These are phyloP conservation scores for Salix brachista DNA, from an alignment of 345 rosid species.

Conservation along the genomic window DNA sequence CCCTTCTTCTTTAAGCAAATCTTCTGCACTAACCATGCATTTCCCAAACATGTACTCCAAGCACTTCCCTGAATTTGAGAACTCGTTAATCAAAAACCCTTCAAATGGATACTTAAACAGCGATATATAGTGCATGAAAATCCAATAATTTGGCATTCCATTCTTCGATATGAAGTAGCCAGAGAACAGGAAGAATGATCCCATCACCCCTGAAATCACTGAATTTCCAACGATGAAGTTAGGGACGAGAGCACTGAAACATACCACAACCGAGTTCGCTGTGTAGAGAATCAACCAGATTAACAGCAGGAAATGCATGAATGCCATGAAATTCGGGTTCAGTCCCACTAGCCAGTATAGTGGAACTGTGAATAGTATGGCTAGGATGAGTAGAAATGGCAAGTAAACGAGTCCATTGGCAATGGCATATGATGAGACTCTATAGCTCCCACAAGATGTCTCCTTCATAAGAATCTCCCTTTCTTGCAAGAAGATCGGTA, in stretches of 20 bases:
- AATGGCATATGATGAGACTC: constrained; percentile 80
- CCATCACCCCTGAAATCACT: constrained; percentile 90
- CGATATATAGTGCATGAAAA: constrained; percentile 89
- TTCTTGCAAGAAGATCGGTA: constrained; percentile 86
- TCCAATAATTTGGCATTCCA: constrained; percentile 82
- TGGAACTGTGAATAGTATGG: constrained; percentile 64
- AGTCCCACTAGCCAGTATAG: constrained; percentile 89
- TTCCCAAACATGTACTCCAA: constrained; percentile 59
- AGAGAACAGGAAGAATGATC: constrained; percentile 88
- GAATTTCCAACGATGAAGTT: constrained; percentile 91
- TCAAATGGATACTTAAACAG: constrained; percentile 96
- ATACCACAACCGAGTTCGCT: constrained; percentile 91
- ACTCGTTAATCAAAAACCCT: constrained; percentile 86
- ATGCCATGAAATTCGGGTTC: constrained; percentile 59
- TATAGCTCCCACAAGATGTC: constrained; percentile 78
- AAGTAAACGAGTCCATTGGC: constrained; percentile 88
- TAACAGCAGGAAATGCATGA: constrained; percentile 61
- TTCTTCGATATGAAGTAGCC: constrained; percentile 86
- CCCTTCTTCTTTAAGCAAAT: constrained; percentile 69
- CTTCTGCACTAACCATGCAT: constrained; percentile 64
- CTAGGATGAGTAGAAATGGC: constrained; percentile 83
- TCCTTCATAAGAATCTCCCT: constrained; percentile 89
- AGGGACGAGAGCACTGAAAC: constrained; percentile 88
- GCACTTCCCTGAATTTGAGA: constrained; percentile 73
- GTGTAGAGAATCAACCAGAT: constrained; percentile 97